phyloP scores from a whole-genome alignment of 768 basidiomycete species.

The Lactarius akahatsu region DNA sequence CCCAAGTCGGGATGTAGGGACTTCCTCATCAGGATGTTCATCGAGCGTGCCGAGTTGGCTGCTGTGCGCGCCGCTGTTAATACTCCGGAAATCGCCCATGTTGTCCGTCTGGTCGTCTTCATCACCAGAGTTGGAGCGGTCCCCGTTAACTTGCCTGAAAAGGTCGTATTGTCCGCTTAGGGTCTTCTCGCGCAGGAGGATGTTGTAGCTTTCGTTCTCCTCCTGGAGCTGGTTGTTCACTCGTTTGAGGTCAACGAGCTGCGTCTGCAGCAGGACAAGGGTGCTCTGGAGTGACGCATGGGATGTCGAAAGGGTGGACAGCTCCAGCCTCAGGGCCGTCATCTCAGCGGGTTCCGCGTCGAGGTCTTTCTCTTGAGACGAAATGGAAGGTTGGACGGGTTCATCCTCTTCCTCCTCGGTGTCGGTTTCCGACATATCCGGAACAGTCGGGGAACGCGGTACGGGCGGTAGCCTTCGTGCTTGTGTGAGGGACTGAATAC shows the following conservation, averaged over 20 bases:
- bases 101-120: slow-evolving; percentile 29
- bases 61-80: slow-evolving; percentile 55
- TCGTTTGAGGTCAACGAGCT: slow-evolving; percentile 82
- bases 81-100: slow-evolving; percentile 40
- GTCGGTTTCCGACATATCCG: slow-evolving; percentile 35
- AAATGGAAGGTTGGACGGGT: slow-evolving; percentile 31
- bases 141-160: slow-evolving; percentile 61
- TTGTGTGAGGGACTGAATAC: slow-evolving; percentile 77
- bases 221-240: slow-evolving; percentile 89
- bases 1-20: slow-evolving; percentile 53
- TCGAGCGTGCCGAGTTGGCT: slow-evolving; percentile 54
- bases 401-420: slow-evolving; percentile 45
- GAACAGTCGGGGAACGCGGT: slow-evolving; percentile 35
- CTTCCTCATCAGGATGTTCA: slow-evolving; percentile 40
- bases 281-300: slow-evolving; percentile 83
- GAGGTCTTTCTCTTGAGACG: slow-evolving; percentile 56
- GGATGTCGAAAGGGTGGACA: slow-evolving; percentile 84
- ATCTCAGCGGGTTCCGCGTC: slow-evolving; percentile 84
- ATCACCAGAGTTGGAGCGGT: slow-evolving; percentile 31
- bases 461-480: slow-evolving; percentile 51
- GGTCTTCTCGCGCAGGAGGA: slow-evolving; percentile 87
- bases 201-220: slow-evolving; percentile 97
- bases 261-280: slow-evolving; percentile 77
- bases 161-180: slow-evolving; percentile 85
- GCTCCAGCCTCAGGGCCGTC: slow-evolving; percentile 76